A percentile compares a stretch with the other conserved stretches of the same genome.
Evolutionary conservation across 78 protist genomes (phyloP).

Genomic region (Dictyostelium purpureum): DNA sequence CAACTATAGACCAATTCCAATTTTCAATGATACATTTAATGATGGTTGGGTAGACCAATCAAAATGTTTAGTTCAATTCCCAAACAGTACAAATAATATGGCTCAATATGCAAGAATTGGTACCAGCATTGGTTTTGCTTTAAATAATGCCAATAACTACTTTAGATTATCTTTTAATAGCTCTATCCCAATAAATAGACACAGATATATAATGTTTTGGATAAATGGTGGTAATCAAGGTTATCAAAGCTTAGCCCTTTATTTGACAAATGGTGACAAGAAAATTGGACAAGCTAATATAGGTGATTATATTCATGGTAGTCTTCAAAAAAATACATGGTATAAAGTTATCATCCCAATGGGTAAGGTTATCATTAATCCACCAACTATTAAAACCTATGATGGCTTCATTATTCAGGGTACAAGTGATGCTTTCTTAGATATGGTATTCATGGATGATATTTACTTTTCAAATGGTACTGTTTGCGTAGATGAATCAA

Average conservation of each 20-base stretch:
- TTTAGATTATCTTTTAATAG: background rate
- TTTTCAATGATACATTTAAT: background rate
- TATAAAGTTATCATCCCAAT: conserved; percentile 24
- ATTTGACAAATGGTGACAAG: background rate
- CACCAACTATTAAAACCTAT: background rate
- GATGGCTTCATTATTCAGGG: conserved; percentile 4
- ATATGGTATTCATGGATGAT: conserved; percentile 16
- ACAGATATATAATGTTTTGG: conserved; percentile 53
- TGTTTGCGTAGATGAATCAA: background rate
- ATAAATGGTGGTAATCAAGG: conserved; percentile 26
- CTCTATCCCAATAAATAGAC: background rate
- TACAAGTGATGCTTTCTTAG: background rate
- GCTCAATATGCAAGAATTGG: conserved; percentile 18
- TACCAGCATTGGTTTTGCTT: background rate
- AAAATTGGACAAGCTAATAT: background rate
- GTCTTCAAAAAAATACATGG: conserved; percentile 8
- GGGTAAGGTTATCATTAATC: background rate
- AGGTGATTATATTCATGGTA: conserved; percentile 33
- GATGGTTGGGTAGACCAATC: background rate
- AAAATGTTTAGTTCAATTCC: background rate
- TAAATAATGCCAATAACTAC: background rate
- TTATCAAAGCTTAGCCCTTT: conserved; percentile 8
- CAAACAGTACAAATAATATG: background rate
- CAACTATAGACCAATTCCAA: background rate
- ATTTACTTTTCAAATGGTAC: conserved; percentile 37